Percentiles rank a stretch among this genome's conserved stretches.
phyloP scores from a whole-genome alignment of 176 grass and related monocot species.

The Eleusine indica region DNA sequence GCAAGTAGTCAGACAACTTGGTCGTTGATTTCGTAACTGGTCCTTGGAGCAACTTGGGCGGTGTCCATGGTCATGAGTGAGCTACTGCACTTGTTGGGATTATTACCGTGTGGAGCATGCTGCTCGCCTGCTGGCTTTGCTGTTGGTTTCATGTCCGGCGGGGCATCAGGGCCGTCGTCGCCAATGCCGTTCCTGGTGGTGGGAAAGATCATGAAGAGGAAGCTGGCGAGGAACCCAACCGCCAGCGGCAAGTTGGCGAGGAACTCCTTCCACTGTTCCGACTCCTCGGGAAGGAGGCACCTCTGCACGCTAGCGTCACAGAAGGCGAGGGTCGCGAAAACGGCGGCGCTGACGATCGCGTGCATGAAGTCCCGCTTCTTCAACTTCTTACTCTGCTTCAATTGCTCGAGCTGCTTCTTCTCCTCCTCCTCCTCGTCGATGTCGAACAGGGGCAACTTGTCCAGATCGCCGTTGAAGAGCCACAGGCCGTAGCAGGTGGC shows the following conservation, averaged over 20 bases:
- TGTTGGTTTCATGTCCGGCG: no score
- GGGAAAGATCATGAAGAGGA: conserved; percentile 54
- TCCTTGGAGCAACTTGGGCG: neutral
- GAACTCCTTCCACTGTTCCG: conserved; percentile 11
- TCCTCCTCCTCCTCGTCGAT: neutral
- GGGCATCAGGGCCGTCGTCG: neutral
- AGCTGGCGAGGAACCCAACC: conserved; percentile 23
- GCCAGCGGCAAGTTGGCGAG: conserved; percentile 52
- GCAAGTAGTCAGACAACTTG: neutral
- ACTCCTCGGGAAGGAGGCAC: conserved; percentile 37
- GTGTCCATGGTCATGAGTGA: neutral
- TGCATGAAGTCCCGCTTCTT: conserved; percentile 31
- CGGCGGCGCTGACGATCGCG: conserved; percentile 5
- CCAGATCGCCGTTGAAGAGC: neutral
- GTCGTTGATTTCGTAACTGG: neutral
- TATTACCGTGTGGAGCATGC: neutral
- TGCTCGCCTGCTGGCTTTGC: neutral
- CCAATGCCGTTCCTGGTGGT: conserved; percentile 46
- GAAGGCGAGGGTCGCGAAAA: conserved; percentile 47
- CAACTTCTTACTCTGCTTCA: neutral
- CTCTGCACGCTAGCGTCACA: conserved; percentile 28
- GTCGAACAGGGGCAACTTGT: neutral
- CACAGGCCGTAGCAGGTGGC: conserved; percentile 28
- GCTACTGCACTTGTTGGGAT: neutral
- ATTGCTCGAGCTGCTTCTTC: neutral